These are phyloP conservation scores for Ormosia semicastrata DNA, from an alignment of 306 rosid genomes.

Conservation along the genomic window DNA sequence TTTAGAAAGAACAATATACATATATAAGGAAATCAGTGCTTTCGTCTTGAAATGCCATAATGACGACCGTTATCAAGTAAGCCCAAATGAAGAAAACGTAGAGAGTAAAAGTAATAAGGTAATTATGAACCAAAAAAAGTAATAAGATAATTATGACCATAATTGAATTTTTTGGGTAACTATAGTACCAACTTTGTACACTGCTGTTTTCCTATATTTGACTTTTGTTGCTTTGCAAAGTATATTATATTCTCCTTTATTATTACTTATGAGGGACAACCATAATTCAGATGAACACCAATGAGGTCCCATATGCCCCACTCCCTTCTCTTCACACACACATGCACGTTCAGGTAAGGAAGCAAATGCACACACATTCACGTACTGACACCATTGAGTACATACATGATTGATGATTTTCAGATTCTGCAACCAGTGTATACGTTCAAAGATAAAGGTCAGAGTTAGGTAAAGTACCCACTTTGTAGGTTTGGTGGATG, in stretches of 20 bases:
- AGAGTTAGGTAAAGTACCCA: background rate
- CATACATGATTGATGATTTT: background rate
- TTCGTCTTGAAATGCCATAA: slow-evolving; percentile 15
- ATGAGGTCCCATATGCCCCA: slow-evolving; percentile 1
- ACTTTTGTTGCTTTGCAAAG: slow-evolving; percentile 23
- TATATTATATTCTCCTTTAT: background rate
- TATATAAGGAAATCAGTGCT: slow-evolving; percentile 23
- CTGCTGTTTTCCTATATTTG: slow-evolving; percentile 36
- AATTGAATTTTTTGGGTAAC: slow-evolving; percentile 12
- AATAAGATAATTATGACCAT: slow-evolving; percentile 23
- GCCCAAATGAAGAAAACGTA: slow-evolving; percentile 18
- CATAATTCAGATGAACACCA: background rate
- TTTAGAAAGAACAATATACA: slow-evolving; percentile 4
- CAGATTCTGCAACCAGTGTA: background rate
- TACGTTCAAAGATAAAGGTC: background rate
- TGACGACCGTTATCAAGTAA: slow-evolving; percentile 27
- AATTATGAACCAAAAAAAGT: slow-evolving; percentile 28
- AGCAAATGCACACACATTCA: background rate
- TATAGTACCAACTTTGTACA: slow-evolving; percentile 28
- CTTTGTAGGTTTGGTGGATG: no score
- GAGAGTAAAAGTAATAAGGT: slow-evolving; percentile 22
- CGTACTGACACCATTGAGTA: background rate
- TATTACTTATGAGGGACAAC: background rate
- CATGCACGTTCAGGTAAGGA: background rate
- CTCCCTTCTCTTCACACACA: background rate